Evolutionary conservation across 768 basidiomycete species (phyloP).

Genomic region (Agrocybe pediades): DNA sequence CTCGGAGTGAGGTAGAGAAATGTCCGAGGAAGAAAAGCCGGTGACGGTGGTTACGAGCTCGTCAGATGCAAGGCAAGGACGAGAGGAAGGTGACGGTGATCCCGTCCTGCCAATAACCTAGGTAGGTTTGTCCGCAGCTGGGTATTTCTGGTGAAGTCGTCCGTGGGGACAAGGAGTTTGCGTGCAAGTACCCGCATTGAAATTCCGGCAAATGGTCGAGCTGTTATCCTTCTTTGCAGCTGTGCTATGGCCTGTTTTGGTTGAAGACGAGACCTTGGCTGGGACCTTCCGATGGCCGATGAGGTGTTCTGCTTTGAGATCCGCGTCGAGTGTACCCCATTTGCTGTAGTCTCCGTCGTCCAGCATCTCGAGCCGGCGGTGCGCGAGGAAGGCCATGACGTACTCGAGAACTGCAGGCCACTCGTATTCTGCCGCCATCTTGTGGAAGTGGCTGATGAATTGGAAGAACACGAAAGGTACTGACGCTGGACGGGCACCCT

Average conservation of each 20-base stretch:
- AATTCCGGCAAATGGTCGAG: not conserved
- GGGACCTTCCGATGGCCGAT: not conserved
- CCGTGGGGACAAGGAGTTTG: not conserved
- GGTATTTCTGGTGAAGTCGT: slow-evolving; percentile 1
- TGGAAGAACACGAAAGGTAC: not conserved
- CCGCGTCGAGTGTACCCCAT: not conserved
- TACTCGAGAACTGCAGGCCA: slow-evolving; percentile 6
- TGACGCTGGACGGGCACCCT: too few relatives aligned
- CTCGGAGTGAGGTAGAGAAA: not conserved
- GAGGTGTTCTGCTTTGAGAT: not conserved
- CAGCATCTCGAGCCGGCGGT: slow-evolving; percentile 1
- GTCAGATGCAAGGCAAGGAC: not conserved
- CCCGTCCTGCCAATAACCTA: slow-evolving; percentile 6
- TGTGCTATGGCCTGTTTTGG: not conserved
- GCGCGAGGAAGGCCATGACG: not conserved
- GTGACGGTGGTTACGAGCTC: too few relatives aligned
- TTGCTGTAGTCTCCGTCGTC: not conserved
- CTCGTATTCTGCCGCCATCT: slow-evolving; percentile 2
- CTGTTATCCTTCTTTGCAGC: not conserved
- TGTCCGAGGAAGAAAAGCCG: too few relatives aligned
- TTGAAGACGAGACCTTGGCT: not conserved
- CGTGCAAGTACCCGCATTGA: slow-evolving; percentile 6
- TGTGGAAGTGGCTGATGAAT: not conserved
- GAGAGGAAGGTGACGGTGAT: too few relatives aligned
- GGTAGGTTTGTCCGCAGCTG: not conserved